phyloP scores from a whole-genome alignment of 805 yeast genomes.

The Clavispora asparagi region DNA sequence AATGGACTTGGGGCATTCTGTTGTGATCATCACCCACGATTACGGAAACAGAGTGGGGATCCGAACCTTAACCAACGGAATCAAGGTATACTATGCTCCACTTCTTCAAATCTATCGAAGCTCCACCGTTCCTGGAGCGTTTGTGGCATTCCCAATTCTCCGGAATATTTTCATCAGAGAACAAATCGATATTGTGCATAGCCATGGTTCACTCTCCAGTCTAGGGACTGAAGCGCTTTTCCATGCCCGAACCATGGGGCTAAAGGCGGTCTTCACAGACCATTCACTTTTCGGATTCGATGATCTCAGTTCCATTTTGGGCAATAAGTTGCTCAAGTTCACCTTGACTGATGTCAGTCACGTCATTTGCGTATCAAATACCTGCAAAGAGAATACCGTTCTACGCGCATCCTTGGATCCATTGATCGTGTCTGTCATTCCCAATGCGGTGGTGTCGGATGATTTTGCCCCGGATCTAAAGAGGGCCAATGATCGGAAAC shows the following conservation, averaged over 20 bases:
- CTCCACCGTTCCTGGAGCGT: slow-evolving; percentile 84
- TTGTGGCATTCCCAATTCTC: slow-evolving; percentile 78
- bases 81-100: slow-evolving; percentile 90
- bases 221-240: slow-evolving; percentile 85
- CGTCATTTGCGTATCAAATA: slow-evolving; percentile 93
- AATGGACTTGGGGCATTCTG: slow-evolving; percentile 77
- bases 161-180: slow-evolving; percentile 85
- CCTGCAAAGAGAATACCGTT: slow-evolving; percentile 94
- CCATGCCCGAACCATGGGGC: slow-evolving; percentile 92
- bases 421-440: slow-evolving; percentile 76
- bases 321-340: slow-evolving; percentile 81
- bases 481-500: background rate
- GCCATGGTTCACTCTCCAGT: slow-evolving; percentile 87
- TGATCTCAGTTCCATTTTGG: slow-evolving; percentile 74
- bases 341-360: slow-evolving; percentile 84
- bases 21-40: slow-evolving; percentile 81
- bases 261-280: slow-evolving; percentile 88
- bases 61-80: slow-evolving; percentile 78
- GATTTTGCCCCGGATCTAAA: slow-evolving; percentile 63
- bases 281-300: slow-evolving; percentile 95
- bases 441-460: slow-evolving; percentile 86
- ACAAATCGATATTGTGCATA: slow-evolving; percentile 82
- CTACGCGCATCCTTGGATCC: slow-evolving; percentile 83
- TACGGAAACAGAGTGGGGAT: slow-evolving; percentile 81
- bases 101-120: slow-evolving; percentile 74